A percentile compares a stretch with the other conserved stretches of the same genome.
Conservation (phyloP, 345 rosid genomes). For the Combretum micranthum region DNA sequence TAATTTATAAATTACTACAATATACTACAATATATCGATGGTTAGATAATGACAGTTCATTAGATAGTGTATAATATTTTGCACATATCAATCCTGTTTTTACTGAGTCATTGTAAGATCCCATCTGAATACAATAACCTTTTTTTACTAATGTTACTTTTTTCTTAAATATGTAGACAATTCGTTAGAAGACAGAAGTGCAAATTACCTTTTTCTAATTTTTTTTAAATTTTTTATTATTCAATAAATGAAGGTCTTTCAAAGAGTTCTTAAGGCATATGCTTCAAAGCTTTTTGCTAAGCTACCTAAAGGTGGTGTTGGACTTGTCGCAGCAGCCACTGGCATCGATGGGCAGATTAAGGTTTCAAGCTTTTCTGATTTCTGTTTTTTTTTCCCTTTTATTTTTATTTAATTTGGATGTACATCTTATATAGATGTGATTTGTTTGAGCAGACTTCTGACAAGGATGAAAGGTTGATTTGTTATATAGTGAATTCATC, state of each 20-base stretch:
- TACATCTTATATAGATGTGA: background rate
- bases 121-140: too few species aligned
- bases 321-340: constrained; percentile 98
- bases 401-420: constrained; percentile 10
- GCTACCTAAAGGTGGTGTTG: constrained; percentile 91
- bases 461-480: constrained; percentile 86
- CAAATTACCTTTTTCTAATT: background rate
- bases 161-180: background rate
- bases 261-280: constrained; percentile 85
- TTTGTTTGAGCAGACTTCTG: constrained; percentile 62
- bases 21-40: too few species aligned
- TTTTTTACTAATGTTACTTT: too few species aligned
- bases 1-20: too few species aligned
- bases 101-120: too few species aligned
- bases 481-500: constrained; percentile 95
- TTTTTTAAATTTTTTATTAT: background rate
- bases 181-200: background rate
- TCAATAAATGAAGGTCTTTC: constrained; percentile 61
- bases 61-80: too few species aligned
- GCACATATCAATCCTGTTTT: too few species aligned
- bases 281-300: constrained; percentile 78
- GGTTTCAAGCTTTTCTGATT: constrained; percentile 28
- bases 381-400: constrained; percentile 3
- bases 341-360: constrained; percentile 97
- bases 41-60: too few species aligned